Conservation (phyloP, 805 yeast species). For the Yamadazyma paraphyllophila region DNA sequence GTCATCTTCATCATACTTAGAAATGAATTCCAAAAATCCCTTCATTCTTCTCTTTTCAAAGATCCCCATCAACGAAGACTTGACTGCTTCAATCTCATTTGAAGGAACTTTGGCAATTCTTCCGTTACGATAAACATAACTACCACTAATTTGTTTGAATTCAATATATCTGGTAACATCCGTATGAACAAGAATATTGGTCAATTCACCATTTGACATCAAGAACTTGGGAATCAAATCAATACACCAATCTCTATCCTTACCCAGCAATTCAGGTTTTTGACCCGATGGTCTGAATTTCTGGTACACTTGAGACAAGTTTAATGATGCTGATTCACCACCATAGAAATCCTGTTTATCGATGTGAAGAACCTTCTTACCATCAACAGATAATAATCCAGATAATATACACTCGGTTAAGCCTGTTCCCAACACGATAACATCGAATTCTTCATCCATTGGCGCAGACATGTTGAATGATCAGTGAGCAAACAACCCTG, state of each 20-base stretch:
- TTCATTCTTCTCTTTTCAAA: slow-evolving; percentile 96
- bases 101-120: slow-evolving; percentile 94
- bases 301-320: slow-evolving; percentile 63
- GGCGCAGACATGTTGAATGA: slow-evolving; percentile 1
- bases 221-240: slow-evolving; percentile 94
- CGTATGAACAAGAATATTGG: slow-evolving; percentile 92
- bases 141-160: slow-evolving; percentile 94
- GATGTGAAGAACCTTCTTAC: slow-evolving; percentile 94
- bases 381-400: slow-evolving; percentile 94
- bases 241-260: slow-evolving; percentile 97
- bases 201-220: slow-evolving; percentile 97
- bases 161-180: slow-evolving; percentile 95
- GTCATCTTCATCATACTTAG: slow-evolving; percentile 75
- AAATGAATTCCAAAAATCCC: slow-evolving; percentile 84
- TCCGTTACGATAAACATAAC: slow-evolving; percentile 88
- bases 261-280: slow-evolving; percentile 72
- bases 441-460: slow-evolving; percentile 97
- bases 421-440: slow-evolving; percentile 93
- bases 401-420: slow-evolving; percentile 94
- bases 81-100: slow-evolving; percentile 84
- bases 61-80: slow-evolving; percentile 90
- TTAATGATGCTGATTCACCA: slow-evolving; percentile 85
- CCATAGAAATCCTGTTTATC: slow-evolving; percentile 97
- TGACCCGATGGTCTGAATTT: slow-evolving; percentile 81
- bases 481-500: not conserved